A percentile compares a stretch with the other conserved stretches of the same genome.
Evolutionary conservation across 2,329 filamentous ascomycete species (phyloP).

Genomic region (Aspergillus ruber): DNA sequence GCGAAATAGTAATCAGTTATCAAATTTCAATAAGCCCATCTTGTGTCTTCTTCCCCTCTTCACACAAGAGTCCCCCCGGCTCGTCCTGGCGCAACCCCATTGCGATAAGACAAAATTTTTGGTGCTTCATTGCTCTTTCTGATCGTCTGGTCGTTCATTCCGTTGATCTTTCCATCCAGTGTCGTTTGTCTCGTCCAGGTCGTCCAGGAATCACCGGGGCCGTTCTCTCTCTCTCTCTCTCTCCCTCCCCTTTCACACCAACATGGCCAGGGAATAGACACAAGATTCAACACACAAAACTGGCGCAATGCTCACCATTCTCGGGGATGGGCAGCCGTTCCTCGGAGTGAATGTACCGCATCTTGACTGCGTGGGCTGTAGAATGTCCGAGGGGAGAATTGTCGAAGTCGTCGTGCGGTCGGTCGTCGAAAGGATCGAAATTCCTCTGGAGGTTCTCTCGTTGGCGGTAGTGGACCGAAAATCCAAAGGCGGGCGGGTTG

Average conservation of each 20-base stretch:
- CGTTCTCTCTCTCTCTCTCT: conserved; percentile 3
- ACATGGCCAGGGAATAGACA: not conserved
- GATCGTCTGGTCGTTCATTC: not conserved
- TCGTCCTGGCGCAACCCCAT: conserved; percentile 1
- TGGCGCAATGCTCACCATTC: conserved; percentile 66
- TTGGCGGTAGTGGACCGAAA: conserved; percentile 33
- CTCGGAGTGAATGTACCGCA: conserved; percentile 99
- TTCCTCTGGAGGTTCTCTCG: conserved; percentile 22
- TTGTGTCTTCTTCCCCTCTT: not conserved
- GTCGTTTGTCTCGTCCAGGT: not conserved
- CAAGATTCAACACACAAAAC: not conserved
- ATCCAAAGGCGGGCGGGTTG: conserved; percentile 34
- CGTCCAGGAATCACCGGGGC: not conserved
- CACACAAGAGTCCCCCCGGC: not conserved
- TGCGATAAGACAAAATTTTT: not conserved
- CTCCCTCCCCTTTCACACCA: conserved; percentile 6
- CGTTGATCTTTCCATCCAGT: not conserved
- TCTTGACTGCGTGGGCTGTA: conserved; percentile 58
- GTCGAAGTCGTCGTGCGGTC: conserved; percentile 34
- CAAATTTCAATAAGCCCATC: conserved; percentile 4
- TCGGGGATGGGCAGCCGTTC: conserved; percentile 94
- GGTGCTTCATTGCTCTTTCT: not conserved
- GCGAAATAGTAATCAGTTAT: conserved; percentile 23
- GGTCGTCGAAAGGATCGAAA: conserved; percentile 35
- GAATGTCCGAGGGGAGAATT: conserved; percentile 36